Conservation (phyloP, 345 rosid species). For the Erysimum cheiranthoides region DNA sequence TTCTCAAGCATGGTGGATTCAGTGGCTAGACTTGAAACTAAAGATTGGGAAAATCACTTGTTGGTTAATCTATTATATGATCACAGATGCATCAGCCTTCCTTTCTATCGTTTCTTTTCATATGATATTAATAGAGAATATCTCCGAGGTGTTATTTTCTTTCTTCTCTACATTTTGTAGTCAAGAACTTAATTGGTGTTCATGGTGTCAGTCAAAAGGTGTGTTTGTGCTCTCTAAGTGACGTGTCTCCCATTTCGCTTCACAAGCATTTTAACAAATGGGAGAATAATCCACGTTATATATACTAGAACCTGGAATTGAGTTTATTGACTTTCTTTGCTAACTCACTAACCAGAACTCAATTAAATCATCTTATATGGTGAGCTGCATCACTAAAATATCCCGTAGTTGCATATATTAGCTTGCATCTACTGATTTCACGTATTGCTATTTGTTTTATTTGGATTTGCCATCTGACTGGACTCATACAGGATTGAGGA, state of each 20-base stretch:
- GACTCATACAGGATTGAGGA: constrained; percentile 6
- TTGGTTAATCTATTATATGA: not conserved
- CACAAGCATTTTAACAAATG: not conserved
- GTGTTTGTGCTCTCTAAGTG: not conserved
- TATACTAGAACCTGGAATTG: not conserved
- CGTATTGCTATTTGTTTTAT: not conserved
- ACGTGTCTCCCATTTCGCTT: not conserved
- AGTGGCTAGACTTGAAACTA: constrained; percentile 5
- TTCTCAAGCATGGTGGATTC: constrained; percentile 7
- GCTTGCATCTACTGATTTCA: constrained; percentile 5
- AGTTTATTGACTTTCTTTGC: not conserved
- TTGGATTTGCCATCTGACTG: constrained; percentile 15
- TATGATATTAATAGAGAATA: not conserved
- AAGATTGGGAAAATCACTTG: not conserved
- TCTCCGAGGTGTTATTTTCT: not conserved
- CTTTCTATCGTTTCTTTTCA: not conserved
- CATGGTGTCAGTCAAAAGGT: constrained; percentile 2
- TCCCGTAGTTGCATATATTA: not conserved
- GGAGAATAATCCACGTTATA: not conserved
- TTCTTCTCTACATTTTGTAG: constrained; percentile 11
- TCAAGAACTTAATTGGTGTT: constrained; percentile 27
- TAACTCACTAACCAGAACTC: constrained; percentile 4
- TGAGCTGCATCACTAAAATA: not conserved
- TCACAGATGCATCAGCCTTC: not conserved
- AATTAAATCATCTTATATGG: not conserved